phyloP scores from a whole-genome alignment of 495 filamentous ascomycete genomes.

The Penicillium waksmanii region DNA sequence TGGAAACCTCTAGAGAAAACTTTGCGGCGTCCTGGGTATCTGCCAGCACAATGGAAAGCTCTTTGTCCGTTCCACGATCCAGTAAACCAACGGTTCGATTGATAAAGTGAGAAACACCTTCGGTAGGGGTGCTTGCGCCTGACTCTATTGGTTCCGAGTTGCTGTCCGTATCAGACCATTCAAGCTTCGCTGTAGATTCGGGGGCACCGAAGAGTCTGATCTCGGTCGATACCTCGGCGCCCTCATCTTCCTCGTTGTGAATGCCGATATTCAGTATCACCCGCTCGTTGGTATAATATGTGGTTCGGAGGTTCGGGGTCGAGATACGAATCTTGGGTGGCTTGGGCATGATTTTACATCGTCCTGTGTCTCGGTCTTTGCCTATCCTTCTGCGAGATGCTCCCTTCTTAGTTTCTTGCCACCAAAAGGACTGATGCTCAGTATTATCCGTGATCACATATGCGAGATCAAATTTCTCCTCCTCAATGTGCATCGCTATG shows the following conservation, averaged over 20 bases:
- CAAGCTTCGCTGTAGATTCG: slow-evolving; percentile 54
- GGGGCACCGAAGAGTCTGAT: slow-evolving; percentile 64
- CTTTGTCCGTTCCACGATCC: slow-evolving; percentile 45
- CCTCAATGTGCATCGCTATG: slow-evolving; percentile 63
- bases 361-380: slow-evolving; percentile 42
- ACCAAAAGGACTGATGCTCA: slow-evolving; percentile 54
- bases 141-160: slow-evolving; percentile 21
- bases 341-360: slow-evolving; percentile 75
- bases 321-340: slow-evolving; percentile 88
- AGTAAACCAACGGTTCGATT: slow-evolving; percentile 50
- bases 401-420: slow-evolving; percentile 51
- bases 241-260: slow-evolving; percentile 81
- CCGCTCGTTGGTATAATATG: slow-evolving; percentile 83
- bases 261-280: slow-evolving; percentile 70
- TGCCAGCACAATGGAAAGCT: slow-evolving; percentile 37
- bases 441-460: slow-evolving; percentile 60
- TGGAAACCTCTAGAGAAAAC: slow-evolving; percentile 71
- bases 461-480: slow-evolving; percentile 69
- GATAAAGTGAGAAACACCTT: slow-evolving; percentile 38
- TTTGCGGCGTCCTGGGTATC: slow-evolving; percentile 56
- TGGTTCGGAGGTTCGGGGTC: slow-evolving; percentile 59
- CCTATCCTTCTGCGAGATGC: slow-evolving; percentile 40
- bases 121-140: slow-evolving; percentile 33
- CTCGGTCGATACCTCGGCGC: slow-evolving; percentile 70
- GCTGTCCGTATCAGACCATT: slow-evolving; percentile 47